Conservation (phyloP, 768 basidiomycete species). For the Lentinus brumalis region DNA sequence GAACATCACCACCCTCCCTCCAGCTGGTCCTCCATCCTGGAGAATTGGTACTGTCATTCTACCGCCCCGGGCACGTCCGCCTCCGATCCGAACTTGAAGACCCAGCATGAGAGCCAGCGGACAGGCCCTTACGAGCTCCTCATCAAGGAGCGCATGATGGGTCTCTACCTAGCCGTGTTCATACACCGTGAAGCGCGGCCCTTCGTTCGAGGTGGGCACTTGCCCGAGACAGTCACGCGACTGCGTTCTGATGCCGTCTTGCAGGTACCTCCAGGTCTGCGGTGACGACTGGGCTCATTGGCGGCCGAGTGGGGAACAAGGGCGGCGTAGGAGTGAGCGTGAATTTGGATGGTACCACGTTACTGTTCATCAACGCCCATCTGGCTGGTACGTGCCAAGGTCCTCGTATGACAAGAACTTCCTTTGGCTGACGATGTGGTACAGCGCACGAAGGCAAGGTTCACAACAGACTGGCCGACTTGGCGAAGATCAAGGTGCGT, state of each 20-base stretch:
- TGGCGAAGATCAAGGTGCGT: constrained; percentile 83
- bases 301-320: constrained; percentile 92
- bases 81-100: constrained; percentile 10
- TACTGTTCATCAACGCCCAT: constrained; percentile 91
- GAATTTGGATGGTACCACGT: constrained; percentile 76
- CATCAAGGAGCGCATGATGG: constrained; percentile 90
- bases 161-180: constrained; percentile 78
- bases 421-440: not conserved
- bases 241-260: constrained; percentile 4
- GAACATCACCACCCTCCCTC: constrained; percentile 28
- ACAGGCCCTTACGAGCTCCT: constrained; percentile 83
- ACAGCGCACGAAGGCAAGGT: constrained; percentile 77
- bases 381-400: constrained; percentile 62
- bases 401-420: no score
- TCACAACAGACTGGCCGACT: constrained; percentile 79
- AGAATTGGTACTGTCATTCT: constrained; percentile 66
- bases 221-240: not conserved
- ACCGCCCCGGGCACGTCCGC: not conserved
- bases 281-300: constrained; percentile 88
- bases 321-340: constrained; percentile 90
- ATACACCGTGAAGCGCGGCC: constrained; percentile 70
- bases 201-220: constrained; percentile 57
- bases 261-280: constrained; percentile 75
- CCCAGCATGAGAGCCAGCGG: constrained; percentile 20
- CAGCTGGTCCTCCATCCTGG: constrained; percentile 79